Conservation (phyloP, 805 yeast genomes). For the Diddensiella caesifluorescens region DNA sequence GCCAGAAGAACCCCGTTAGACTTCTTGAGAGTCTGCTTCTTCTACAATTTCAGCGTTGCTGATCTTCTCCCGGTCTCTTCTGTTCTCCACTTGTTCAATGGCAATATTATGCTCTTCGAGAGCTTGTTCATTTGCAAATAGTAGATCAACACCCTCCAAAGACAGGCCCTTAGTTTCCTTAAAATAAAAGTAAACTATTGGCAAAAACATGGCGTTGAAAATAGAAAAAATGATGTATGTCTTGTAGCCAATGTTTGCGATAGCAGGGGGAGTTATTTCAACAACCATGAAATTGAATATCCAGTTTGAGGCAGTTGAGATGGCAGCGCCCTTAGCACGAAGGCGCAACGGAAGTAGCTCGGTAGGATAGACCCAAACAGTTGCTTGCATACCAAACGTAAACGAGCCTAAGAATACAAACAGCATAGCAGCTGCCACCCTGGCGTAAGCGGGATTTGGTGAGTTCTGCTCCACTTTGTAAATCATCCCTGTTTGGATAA, state of each 20-base stretch:
- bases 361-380: constrained; percentile 80
- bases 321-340: constrained; percentile 79
- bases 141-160: constrained; percentile 82
- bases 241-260: constrained; percentile 68
- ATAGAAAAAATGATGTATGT: constrained; percentile 73
- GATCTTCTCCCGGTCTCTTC: too few species aligned
- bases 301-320: constrained; percentile 89
- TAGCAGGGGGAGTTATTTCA: constrained; percentile 76
- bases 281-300: constrained; percentile 84
- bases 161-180: constrained; percentile 87
- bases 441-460: constrained; percentile 13
- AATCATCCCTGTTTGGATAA: constrained; percentile 10
- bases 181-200: constrained; percentile 59
- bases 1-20: too few species aligned
- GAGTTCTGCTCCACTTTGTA: constrained; percentile 10
- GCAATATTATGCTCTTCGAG: constrained; percentile 6
- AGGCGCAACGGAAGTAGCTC: constrained; percentile 79
- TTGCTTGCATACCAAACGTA: constrained; percentile 88
- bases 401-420: constrained; percentile 73
- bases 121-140: constrained; percentile 60
- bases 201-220: constrained; percentile 63
- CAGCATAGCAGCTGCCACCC: constrained; percentile 46
- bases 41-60: too few species aligned
- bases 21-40: too few species aligned
- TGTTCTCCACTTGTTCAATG: too few species aligned